Percentiles rank a stretch among this genome's conserved stretches.
These are phyloP conservation scores for Gossypium longicalyx DNA, from an alignment of 345 rosid species.

Conservation along the genomic window DNA sequence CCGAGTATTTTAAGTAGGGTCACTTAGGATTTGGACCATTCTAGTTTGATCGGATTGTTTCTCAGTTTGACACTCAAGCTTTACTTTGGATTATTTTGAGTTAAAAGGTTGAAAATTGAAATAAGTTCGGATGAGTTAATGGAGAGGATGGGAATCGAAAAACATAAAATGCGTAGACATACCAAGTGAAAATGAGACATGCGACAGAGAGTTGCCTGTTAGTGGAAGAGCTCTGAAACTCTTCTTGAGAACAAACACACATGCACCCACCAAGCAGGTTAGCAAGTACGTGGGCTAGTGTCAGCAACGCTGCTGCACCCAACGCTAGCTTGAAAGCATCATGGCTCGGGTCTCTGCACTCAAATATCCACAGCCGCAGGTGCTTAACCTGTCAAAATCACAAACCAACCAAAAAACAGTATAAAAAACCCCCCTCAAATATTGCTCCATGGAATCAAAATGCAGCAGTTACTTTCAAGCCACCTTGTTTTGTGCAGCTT, in stretches of 20 bases:
- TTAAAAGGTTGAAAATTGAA: no score
- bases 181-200: slow-evolving; percentile 83
- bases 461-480: neutral
- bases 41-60: no score
- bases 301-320: slow-evolving; percentile 67
- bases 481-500: slow-evolving; percentile 78
- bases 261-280: slow-evolving; percentile 77
- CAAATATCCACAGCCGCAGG: slow-evolving; percentile 75
- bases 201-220: slow-evolving; percentile 62
- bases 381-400: slow-evolving; percentile 58
- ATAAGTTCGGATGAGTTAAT: no score
- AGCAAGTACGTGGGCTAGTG: slow-evolving; percentile 58
- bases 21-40: no score
- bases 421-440: neutral
- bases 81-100: no score
- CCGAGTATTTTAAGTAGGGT: no score
- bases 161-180: slow-evolving; percentile 5
- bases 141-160: no score
- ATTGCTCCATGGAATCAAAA: neutral
- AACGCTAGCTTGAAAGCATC: slow-evolving; percentile 76
- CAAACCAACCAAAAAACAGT: neutral
- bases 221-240: slow-evolving; percentile 63
- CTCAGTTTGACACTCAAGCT: no score
- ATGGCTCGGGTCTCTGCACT: slow-evolving; percentile 83
- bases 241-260: slow-evolving; percentile 81